Percentiles rank a stretch among this genome's conserved stretches.
These are phyloP conservation scores for Saccharomyces kudriavzevii DNA, from an alignment of 805 yeast genomes.

Conservation along the genomic window DNA sequence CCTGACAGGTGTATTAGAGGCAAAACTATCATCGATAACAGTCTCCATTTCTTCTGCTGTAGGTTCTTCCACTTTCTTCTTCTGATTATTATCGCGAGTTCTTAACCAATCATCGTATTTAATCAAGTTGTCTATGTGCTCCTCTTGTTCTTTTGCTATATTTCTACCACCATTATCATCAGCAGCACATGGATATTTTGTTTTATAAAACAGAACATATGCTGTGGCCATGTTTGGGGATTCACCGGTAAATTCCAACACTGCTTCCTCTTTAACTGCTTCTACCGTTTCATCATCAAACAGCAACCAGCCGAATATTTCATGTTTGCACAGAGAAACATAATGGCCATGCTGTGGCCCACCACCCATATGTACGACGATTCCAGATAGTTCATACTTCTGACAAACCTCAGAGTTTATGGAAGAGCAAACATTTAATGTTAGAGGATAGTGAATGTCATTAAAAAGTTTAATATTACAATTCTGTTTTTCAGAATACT, in stretches of 20 bases:
- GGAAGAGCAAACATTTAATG: slow-evolving; percentile 53
- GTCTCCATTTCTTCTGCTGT: not conserved
- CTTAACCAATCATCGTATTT: slow-evolving; percentile 18
- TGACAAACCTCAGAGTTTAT: slow-evolving; percentile 36
- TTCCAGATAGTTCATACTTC: slow-evolving; percentile 71
- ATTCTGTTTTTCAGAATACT: slow-evolving; percentile 74
- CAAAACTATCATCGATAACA: not conserved
- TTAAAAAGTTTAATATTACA: slow-evolving; percentile 80
- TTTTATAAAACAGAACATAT: slow-evolving; percentile 75
- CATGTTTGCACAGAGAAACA: slow-evolving; percentile 75
- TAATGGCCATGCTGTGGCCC: slow-evolving; percentile 98
- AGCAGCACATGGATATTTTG: slow-evolving; percentile 24
- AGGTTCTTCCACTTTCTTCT: not conserved
- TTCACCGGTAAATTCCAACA: slow-evolving; percentile 79
- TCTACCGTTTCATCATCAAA: slow-evolving; percentile 96
- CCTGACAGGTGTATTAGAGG: not conserved
- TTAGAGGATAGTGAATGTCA: slow-evolving; percentile 70
- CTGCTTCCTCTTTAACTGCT: slow-evolving; percentile 71
- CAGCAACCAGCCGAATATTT: slow-evolving; percentile 74
- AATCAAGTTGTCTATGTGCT: slow-evolving; percentile 19
- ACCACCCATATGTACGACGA: slow-evolving; percentile 92
- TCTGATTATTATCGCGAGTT: not conserved
- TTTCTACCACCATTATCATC: not conserved
- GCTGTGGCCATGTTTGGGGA: slow-evolving; percentile 84
- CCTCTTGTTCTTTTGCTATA: slow-evolving; percentile 6